phyloP scores from a whole-genome alignment of 306 rosid genomes.

The Lathyrus aphaca region DNA sequence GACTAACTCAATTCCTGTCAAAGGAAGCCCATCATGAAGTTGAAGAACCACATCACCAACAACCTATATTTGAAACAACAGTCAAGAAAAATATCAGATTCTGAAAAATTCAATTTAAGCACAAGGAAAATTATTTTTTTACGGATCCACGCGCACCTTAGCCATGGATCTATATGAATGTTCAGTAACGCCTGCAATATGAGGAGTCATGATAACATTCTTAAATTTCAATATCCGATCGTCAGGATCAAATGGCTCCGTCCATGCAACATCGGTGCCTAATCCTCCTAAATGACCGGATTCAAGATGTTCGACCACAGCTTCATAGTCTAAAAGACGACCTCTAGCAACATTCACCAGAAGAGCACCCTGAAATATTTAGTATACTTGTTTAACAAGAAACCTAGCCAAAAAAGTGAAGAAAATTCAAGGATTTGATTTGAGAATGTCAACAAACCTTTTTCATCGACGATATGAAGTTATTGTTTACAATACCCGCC shows the following conservation, averaged over 20 bases:
- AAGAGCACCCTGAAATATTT: conserved; percentile 73
- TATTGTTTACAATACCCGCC: conserved; percentile 66
- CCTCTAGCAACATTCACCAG: conserved; percentile 85
- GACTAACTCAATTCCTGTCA: conserved; percentile 76
- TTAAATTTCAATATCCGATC: conserved; percentile 69
- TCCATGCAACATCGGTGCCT: conserved; percentile 92
- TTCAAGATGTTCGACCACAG: conserved; percentile 57
- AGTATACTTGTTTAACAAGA: conserved; percentile 4
- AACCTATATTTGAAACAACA: conserved; percentile 50
- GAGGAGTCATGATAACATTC: conserved; percentile 85
- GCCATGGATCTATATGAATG: conserved; percentile 80
- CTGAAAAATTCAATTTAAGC: conserved; percentile 1
- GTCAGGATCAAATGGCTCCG: conserved; percentile 79
- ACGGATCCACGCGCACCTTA: conserved; percentile 58
- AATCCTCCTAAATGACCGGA: conserved; percentile 84
- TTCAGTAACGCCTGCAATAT: conserved; percentile 88
- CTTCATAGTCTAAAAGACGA: conserved; percentile 67
- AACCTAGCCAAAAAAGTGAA: conserved; percentile 14
- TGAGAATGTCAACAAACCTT: conserved; percentile 64
- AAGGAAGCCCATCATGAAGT: conserved; percentile 66
- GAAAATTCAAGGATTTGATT: conserved; percentile 23
- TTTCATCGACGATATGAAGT: conserved; percentile 81
- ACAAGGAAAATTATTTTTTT: background rate
- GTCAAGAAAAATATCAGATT: conserved; percentile 34
- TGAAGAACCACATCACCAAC: conserved; percentile 85